Evolutionary conservation across 2,329 filamentous ascomycete species (phyloP), one percentile per base, ranked within the genome.

Genomic region (Aspergillus sp.): DNA sequence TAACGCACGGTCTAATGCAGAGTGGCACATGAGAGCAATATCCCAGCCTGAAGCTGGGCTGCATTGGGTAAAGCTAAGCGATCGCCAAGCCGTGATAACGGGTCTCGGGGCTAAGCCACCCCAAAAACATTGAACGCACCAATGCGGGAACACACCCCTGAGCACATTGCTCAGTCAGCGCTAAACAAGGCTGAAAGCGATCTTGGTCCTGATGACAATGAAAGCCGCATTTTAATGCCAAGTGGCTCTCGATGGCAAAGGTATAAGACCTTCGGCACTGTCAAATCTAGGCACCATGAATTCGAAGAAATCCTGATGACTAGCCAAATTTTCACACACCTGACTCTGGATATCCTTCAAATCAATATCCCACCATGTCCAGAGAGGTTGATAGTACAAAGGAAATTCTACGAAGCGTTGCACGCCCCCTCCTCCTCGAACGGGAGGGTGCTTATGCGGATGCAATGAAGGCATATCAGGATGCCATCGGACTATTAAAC

Each of bases 391-490:
- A 36, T 4, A 36, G 13, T 3, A 14, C 32, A 36, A 36, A 36
- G 32, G 32, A 36, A 36, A 36, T 36, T n/a, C 11, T 3, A 14
- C 13, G 32, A 36, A 3, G 32, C 6, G 32, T 36, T 16, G 32
- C 32, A 16, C 32, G 11, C 32, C 32, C 32, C 5, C 32, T 45
- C 16, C 7, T 56, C 16, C 36, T 59, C 14, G 57, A 59, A 21
- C 46, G 55, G 31, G 44, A 52, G 2, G 53, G 49, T 2, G 53
- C 58, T 2, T 59, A 58, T 17, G 53, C 49, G 5, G 50, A 54
- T n/a, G 57, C 57, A 9, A 56, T 59, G 19, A n/a, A 25, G 2
- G 3, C 43, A 6, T 57, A 59, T 34, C 55, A 56, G 25, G 49
- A 13, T 6, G 48, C 57, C 3, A 52, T 56, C 10, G 42, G 45